Evolutionary conservation across 2,329 filamentous ascomycete genomes (phyloP), one percentile per base, ranked within the genome.

Genomic region (Sordariomycetes sp.): DNA sequence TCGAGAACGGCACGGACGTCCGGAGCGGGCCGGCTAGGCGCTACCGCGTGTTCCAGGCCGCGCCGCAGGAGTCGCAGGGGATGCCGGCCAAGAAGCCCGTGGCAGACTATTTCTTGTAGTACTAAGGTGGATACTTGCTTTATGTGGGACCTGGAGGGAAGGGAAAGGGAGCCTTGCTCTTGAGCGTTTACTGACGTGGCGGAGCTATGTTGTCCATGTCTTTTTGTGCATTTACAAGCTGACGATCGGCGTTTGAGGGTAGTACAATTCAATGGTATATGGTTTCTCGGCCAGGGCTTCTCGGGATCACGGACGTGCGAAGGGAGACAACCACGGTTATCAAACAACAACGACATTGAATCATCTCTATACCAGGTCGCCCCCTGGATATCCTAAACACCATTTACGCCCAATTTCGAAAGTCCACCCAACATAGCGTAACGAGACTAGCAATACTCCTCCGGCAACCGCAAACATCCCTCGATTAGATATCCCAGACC

Each of bases 31-130:
- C 94, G 1, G 94, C 92, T 3, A 81, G 94, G 66, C 79, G 94
- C 64, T 99, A 99, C 73, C 79, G 93, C 40, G 93, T 99, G 11
- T 99, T 99, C 69, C 92, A 97, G 67, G 94, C 94, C 0, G 94
- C 94, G 58, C 92, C 94, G 57, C 94, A 99, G 74, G 94, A 97
- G 71, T 91, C 88, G 1, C 82, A 94, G 65, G 94, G 94, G 4
- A 99, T 99, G 94, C 94, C 94, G 60, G 94, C 94, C 3, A 99
- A 99, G 81, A 97, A 97, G 73, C 94, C 94, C 3, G 90, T 96
- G 57, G 91, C 91, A 16, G 93, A 97, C 74, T 99, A 97, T 76
- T 99, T 99, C 72, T 76, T 99, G 73, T 86, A 70, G 71, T 22
- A 56, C 37, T 40, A 48, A 25, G 25, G 40, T 32, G 53, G 28